These are phyloP conservation scores for Suhomyces sp. DNA, from an alignment of 805 yeast species.

Conservation along the genomic window DNA sequence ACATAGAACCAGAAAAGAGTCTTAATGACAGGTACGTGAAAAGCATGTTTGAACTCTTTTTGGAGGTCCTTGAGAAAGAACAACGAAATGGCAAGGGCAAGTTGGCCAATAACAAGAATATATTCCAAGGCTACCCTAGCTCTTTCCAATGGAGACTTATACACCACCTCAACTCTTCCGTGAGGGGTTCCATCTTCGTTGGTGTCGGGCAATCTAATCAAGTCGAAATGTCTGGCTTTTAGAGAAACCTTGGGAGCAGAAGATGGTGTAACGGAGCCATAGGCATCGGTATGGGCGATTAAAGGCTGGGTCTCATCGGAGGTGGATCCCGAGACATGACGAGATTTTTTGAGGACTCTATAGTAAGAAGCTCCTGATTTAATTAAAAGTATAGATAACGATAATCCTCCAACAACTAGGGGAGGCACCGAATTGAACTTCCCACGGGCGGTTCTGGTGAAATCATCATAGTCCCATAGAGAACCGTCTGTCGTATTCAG, in stretches of 20 bases:
- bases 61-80: slow-evolving; percentile 29
- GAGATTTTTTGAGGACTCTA: not conserved
- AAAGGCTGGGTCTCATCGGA: slow-evolving; percentile 32
- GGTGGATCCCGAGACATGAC: too few species aligned
- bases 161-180: slow-evolving; percentile 49
- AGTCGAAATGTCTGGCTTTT: slow-evolving; percentile 65
- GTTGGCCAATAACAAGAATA: slow-evolving; percentile 43
- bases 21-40: slow-evolving; percentile 26
- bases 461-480: slow-evolving; percentile 62
- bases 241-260: slow-evolving; percentile 24
- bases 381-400: slow-evolving; percentile 25
- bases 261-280: slow-evolving; percentile 27
- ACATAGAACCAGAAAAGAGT: slow-evolving; percentile 46
- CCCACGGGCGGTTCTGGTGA: slow-evolving; percentile 52
- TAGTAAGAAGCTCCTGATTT: slow-evolving; percentile 18
- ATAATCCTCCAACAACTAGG: slow-evolving; percentile 26
- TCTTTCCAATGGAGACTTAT: slow-evolving; percentile 53
- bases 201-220: slow-evolving; percentile 51
- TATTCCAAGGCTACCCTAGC: slow-evolving; percentile 51
- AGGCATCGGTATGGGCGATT: slow-evolving; percentile 30
- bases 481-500: slow-evolving; percentile 18
- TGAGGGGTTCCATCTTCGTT: slow-evolving; percentile 63
- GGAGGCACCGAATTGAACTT: slow-evolving; percentile 38
- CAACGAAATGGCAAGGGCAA: slow-evolving; percentile 36
- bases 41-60: slow-evolving; percentile 32